Evolutionary conservation across 352 stramenopile species (phyloP), one percentile per base, ranked within the genome.

Genomic region (Phytophthora sp.): DNA sequence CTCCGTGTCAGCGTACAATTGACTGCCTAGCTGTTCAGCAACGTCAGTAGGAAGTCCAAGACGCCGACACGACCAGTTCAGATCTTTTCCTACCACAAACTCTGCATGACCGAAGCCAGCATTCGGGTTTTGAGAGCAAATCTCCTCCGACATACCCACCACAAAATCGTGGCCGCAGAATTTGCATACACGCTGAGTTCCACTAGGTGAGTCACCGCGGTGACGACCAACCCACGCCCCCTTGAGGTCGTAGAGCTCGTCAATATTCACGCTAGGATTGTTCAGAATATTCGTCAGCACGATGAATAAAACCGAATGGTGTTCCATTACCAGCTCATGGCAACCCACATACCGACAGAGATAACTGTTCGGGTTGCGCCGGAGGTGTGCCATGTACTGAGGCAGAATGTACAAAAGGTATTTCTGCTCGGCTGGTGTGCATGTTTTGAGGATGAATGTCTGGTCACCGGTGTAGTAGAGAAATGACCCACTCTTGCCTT

Each of bases 1-100:
- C 60, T 97, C 78, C 26, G 86, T 97, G 66, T 99, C 96, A 2
- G 79, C 86, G 45, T 91, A 86, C 13, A 99, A 57, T 59, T 98
- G 95, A 24, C 70, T 85, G 5, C 84, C 86, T 0, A 96, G 69
- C 41, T 92, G 81, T 11, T 93, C 68, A 1, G 85, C 82, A 2
- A 93, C 60, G n/a, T 93, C 87, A 16, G 75, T 60, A 15, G 81
- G 81, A 27, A 96, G 69, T 15, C 84, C 86, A 60, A 96, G 74
- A 18, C 86, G 78, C 12, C 87, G 84, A 46, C 81, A 88, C 7
- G 82, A 90, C 89, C 89, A 96, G 70, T 96, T 94, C 44, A 95
- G 55, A 64, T 96, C 89, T 74, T 96, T 96, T 29, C 89, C 88
- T 16, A 91, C 80, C 41, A 91, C 77, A 62, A 94, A 80, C 60